These are phyloP conservation scores for Aspergillus sp. DNA, from an alignment of 2,329 filamentous ascomycete species.

Conservation along the genomic window DNA sequence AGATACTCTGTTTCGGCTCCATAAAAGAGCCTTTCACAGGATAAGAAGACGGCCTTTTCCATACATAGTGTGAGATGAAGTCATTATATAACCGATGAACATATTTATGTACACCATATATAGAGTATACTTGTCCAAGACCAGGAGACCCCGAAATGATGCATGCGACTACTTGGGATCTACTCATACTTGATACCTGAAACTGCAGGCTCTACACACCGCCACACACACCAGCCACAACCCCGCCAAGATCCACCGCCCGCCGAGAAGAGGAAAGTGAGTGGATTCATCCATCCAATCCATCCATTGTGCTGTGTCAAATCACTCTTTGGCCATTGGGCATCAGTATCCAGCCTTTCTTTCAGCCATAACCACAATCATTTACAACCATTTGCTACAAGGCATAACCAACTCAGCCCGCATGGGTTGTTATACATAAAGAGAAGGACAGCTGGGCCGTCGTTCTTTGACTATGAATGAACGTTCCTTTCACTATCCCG, in stretches of 20 bases:
- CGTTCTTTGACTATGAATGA: slow-evolving; percentile 4
- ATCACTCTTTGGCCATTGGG: neutral
- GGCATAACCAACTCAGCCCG: neutral
- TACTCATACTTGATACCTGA: neutral
- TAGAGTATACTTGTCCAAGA: neutral
- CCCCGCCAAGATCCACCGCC: neutral
- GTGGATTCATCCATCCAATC: neutral
- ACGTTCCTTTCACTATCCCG: neutral
- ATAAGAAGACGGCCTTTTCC: too few species aligned
- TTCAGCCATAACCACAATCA: neutral
- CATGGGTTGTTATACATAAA: neutral
- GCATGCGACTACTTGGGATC: neutral
- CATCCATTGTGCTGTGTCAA: neutral
- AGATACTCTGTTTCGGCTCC: neutral
- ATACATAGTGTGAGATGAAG: too few species aligned
- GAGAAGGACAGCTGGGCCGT: slow-evolving; percentile 3
- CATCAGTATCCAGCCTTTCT: neutral
- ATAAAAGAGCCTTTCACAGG: too few species aligned
- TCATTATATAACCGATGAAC: too few species aligned
- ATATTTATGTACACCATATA: neutral
- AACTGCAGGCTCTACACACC: neutral
- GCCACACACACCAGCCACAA: neutral
- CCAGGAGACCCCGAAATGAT: neutral
- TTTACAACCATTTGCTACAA: neutral
- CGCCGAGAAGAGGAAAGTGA: neutral